Base-by-base conservation (phyloP, 805 yeast genomes). In the Wickerhamiella qilinensis region DNA sequence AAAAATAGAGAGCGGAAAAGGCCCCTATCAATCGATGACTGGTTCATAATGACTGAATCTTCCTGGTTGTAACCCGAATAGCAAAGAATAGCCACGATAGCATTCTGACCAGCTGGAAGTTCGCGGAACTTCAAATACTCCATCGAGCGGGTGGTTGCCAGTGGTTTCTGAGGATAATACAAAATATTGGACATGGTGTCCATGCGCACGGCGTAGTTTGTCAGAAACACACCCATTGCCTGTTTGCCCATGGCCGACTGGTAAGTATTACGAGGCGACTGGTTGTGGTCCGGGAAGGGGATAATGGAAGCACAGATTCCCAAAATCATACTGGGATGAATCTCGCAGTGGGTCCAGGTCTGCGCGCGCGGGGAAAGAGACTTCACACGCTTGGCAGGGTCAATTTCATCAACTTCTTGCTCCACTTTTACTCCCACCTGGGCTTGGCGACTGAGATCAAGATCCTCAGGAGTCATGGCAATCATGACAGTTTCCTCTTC, bases 161-260 rank as follows among this genome's bases (percentile, higher is more conserved):
- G 67, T 14, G 98, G 98, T 59, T 91, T 91, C 58, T 91, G 98
- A 30, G 98, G 98, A 56, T 91, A 91, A 57, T 91, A 91, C 49
- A 91, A 68, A 51, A 91, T 88, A 56, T 91, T 91, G 8, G 98
- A 96, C 98, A 91, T 91, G 1, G 98, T 91, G 62, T 91, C 98
- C 98, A 91, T 91, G 64, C 98, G 82, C 38, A 88, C 94, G 42
- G 78, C 73, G 60, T 88, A 91, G 56, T 91, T 91, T 3, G 98
- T 91, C 53, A 88, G 69, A 60, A 82, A 88, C 8, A 91, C 97
- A 57, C 98, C 98, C 98, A 91, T 91, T 41, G 98, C 98, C 65
- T 91, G 98, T 63, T 91, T 91, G 75, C 98, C 98, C 98, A 91
- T 91, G 46, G 98, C 98, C 58, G 95, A 86, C 67, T 91, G 98